These are phyloP conservation scores for Penicillium sp. DNA, from an alignment of 2,329 filamentous ascomycete genomes.

Conservation along the genomic window DNA sequence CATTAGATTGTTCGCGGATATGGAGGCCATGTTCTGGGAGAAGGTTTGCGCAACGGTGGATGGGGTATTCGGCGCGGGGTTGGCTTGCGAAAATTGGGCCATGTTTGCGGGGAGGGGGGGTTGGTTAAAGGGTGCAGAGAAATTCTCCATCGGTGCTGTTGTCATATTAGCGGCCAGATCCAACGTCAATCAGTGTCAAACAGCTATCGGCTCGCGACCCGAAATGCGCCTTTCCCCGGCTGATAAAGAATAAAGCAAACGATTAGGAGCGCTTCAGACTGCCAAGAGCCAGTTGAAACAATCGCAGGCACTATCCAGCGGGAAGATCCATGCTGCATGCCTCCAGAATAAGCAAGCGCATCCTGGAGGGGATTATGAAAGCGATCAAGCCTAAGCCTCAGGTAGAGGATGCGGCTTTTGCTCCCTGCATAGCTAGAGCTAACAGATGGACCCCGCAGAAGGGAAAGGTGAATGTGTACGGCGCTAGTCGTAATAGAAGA, in stretches of 20 bases:
- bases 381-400: not conserved
- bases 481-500: not conserved
- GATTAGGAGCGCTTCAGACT: not conserved
- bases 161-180: constrained; percentile 20
- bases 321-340: not conserved
- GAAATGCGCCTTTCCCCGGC: not conserved
- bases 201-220: not conserved
- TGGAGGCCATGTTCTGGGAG: constrained; percentile 37
- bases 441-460: constrained; percentile 5
- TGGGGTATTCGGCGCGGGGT: constrained; percentile 29
- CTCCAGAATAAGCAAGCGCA: not conserved
- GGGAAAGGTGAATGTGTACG: not conserved
- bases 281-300: not conserved
- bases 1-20: constrained; percentile 36
- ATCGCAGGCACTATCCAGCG: not conserved
- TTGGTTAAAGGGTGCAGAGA: constrained; percentile 37
- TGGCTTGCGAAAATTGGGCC: constrained; percentile 33
- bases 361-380: not conserved
- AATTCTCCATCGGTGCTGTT: constrained; percentile 39
- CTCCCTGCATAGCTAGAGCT: not conserved
- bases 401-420: not conserved
- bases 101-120: constrained; percentile 32
- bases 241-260: not conserved
- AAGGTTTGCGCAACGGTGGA: constrained; percentile 34
- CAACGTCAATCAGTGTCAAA: constrained; percentile 3